Conservation (phyloP, 1,139 yeast species). For the Zygosaccharomyces pseudobailii region DNA sequence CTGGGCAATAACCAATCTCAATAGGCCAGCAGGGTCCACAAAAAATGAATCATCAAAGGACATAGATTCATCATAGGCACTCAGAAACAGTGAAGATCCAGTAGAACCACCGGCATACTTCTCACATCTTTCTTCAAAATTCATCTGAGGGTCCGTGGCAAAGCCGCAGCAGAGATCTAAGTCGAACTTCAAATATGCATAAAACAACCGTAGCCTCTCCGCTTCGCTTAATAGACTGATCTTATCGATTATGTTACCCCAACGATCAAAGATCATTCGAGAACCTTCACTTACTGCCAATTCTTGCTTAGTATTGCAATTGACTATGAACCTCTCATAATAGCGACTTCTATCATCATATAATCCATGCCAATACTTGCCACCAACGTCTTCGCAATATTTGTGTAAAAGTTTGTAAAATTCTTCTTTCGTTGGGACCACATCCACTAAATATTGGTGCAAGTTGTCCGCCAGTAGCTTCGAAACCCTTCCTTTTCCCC, state of each 20-base stretch:
- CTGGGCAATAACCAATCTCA: slow-evolving; percentile 75
- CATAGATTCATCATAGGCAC: slow-evolving; percentile 25
- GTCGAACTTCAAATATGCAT: slow-evolving; percentile 62
- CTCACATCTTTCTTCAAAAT: slow-evolving; percentile 32
- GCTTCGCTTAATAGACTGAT: slow-evolving; percentile 30
- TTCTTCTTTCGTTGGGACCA: slow-evolving; percentile 31
- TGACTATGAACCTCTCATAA: slow-evolving; percentile 41
- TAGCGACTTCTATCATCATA: slow-evolving; percentile 45
- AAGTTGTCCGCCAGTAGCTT: slow-evolving; percentile 52
- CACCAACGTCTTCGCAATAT: slow-evolving; percentile 49
- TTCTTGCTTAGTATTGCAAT: slow-evolving; percentile 39
- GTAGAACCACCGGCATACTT: slow-evolving; percentile 66
- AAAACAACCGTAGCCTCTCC: slow-evolving; percentile 48
- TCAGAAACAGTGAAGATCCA: slow-evolving; percentile 68
- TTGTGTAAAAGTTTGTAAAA: slow-evolving; percentile 43
- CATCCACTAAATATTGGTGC: slow-evolving; percentile 51
- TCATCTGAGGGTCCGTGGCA: slow-evolving; percentile 8
- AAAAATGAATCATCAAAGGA: slow-evolving; percentile 47
- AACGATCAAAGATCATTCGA: slow-evolving; percentile 35
- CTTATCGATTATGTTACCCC: slow-evolving; percentile 35
- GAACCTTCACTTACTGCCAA: slow-evolving; percentile 44
- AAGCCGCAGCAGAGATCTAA: slow-evolving; percentile 37
- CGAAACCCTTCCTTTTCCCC: slow-evolving; percentile 68
- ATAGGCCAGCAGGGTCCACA: slow-evolving; percentile 60
- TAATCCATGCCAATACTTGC: slow-evolving; percentile 89